A percentile compares a stretch with the other conserved stretches of the same genome.
Conservation (phyloP, 169 alveolate genomes). For the Cryptosporidium parvum region DNA sequence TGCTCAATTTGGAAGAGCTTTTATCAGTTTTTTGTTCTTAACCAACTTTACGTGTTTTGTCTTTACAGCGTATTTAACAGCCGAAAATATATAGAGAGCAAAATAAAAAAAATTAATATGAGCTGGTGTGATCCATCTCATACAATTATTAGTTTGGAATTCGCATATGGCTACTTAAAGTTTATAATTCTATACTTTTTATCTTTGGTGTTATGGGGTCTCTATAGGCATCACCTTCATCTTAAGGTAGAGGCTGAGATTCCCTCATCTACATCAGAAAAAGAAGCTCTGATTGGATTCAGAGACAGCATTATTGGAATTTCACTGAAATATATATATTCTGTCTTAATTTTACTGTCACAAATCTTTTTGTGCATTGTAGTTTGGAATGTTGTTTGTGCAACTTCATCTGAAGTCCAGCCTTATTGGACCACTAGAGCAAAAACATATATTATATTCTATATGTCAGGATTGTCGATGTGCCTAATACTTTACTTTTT, state of each 20-base stretch:
- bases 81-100: background rate
- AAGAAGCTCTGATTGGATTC: slow-evolving; percentile 8
- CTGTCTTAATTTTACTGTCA: background rate
- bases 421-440: slow-evolving; percentile 70
- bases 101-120: background rate
- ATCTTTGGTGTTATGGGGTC: slow-evolving; percentile 20
- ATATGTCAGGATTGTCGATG: slow-evolving; percentile 22
- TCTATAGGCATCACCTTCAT: slow-evolving; percentile 14
- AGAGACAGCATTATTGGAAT: slow-evolving; percentile 19
- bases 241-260: background rate
- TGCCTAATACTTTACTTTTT: slow-evolving; percentile 21
- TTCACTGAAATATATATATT: slow-evolving; percentile 2
- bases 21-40: background rate
- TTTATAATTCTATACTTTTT: slow-evolving; percentile 15
- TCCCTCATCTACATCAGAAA: background rate
- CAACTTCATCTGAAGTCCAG: slow-evolving; percentile 23
- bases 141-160: slow-evolving; percentile 34
- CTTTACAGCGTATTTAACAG: too few relatives aligned
- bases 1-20: background rate
- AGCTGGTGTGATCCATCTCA: slow-evolving; percentile 66
- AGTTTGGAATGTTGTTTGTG: slow-evolving; percentile 72
- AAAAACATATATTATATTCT: slow-evolving; percentile 45
- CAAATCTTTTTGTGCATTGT: slow-evolving; percentile 46
- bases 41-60: background rate
- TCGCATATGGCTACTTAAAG: slow-evolving; percentile 32